Conservation (phyloP, 225 moss, liverwort and hornwort species). For the Physcomitrellopsis africana region DNA sequence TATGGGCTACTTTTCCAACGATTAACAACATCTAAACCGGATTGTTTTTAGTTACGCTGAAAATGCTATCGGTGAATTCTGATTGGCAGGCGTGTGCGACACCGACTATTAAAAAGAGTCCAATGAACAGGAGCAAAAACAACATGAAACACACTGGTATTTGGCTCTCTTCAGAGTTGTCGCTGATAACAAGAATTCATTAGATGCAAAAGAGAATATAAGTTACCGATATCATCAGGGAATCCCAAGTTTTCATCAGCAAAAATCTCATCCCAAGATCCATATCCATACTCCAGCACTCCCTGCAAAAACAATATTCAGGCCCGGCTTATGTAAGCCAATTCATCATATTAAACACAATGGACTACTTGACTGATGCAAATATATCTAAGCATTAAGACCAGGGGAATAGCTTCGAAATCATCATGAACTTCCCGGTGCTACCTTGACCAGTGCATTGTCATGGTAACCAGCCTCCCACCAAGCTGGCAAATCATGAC, state of each 20-base stretch:
- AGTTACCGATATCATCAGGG: constrained; percentile 62
- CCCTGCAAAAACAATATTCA: constrained; percentile 49
- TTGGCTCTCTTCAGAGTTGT: background rate
- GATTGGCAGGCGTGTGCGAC: constrained; percentile 14
- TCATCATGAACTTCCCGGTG: background rate
- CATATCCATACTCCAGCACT: constrained; percentile 63
- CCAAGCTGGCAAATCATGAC: constrained; percentile 79
- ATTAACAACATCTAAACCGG: background rate
- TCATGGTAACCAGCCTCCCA: constrained; percentile 81
- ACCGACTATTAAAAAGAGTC: constrained; percentile 15
- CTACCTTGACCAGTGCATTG: constrained; percentile 61
- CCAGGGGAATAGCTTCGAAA: constrained; percentile 18
- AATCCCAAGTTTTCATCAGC: constrained; percentile 56
- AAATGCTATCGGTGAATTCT: background rate
- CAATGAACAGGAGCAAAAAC: constrained; percentile 1
- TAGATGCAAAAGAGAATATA: background rate
- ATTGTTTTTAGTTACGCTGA: constrained; percentile 8
- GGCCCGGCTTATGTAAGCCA: constrained; percentile 16
- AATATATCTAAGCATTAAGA: constrained; percentile 11
- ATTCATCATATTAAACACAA: constrained; percentile 12
- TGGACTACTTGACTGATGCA: constrained; percentile 6
- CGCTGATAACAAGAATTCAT: background rate
- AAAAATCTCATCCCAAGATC: constrained; percentile 71
- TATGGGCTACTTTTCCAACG: background rate
- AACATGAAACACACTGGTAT: constrained; percentile 5